phyloP scores from a whole-genome alignment of 2,329 filamentous ascomycete genomes.

The Neodidymelliopsis sp. region DNA sequence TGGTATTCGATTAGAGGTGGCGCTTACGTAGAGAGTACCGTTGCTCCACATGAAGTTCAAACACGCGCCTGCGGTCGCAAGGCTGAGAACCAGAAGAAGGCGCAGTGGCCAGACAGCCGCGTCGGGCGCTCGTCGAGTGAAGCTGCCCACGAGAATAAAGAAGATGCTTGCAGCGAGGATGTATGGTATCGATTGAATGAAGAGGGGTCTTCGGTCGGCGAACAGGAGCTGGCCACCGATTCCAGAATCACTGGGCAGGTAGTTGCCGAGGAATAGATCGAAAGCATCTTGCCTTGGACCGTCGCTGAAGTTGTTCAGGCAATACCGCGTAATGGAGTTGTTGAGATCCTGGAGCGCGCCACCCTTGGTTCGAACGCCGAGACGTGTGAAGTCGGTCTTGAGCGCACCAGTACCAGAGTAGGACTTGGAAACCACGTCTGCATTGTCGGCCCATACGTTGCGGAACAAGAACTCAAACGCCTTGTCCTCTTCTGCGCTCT shows the following conservation, averaged over 20 bases:
- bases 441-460: slow-evolving; percentile 98
- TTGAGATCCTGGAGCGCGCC: slow-evolving; percentile 86
- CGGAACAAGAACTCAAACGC: slow-evolving; percentile 92
- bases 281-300: slow-evolving; percentile 95
- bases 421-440: slow-evolving; percentile 88
- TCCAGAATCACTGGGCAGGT: slow-evolving; percentile 75
- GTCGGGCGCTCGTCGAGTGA: slow-evolving; percentile 75
- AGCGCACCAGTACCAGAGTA: slow-evolving; percentile 97
- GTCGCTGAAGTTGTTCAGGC: slow-evolving; percentile 92
- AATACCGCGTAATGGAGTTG: slow-evolving; percentile 88
- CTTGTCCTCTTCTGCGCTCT: slow-evolving; percentile 79
- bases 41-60: slow-evolving; percentile 80
- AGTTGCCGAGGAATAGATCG: slow-evolving; percentile 89
- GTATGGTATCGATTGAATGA: slow-evolving; percentile 95
- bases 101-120: slow-evolving; percentile 81
- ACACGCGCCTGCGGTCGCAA: slow-evolving; percentile 73
- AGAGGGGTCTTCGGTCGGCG: slow-evolving; percentile 80
- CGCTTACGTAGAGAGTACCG: slow-evolving; percentile 92
- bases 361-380: slow-evolving; percentile 83
- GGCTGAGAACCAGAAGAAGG: slow-evolving; percentile 81
- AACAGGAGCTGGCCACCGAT: slow-evolving; percentile 79
- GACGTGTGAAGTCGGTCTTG: slow-evolving; percentile 98
- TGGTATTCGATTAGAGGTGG: background rate
- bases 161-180: slow-evolving; percentile 86
- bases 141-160: slow-evolving; percentile 76